Conservation (phyloP, 192 early-diverging fungal genomes). For the Coemansia sp. region DNA sequence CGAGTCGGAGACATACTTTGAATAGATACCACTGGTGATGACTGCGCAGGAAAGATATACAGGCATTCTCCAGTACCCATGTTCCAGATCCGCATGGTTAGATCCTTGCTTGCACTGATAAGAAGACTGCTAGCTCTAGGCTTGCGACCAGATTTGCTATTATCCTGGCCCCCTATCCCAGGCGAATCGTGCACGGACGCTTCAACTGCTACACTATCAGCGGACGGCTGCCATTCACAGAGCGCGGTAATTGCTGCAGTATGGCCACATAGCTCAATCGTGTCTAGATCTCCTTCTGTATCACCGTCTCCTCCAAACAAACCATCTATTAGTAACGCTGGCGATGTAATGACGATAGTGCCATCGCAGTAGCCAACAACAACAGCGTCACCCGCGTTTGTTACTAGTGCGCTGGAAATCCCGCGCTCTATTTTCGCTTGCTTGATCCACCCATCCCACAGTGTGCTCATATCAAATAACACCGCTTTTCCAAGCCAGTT, state of each 20-base stretch:
- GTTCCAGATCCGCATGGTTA: slow-evolving; percentile 48
- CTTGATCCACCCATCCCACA: slow-evolving; percentile 38
- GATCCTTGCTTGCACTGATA: slow-evolving; percentile 50
- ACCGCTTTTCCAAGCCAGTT: slow-evolving; percentile 38
- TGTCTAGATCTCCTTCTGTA: neutral
- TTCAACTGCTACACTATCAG: neutral
- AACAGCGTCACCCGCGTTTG: slow-evolving; percentile 14
- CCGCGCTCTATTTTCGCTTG: slow-evolving; percentile 7
- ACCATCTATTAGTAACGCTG: slow-evolving; percentile 14
- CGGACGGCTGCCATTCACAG: slow-evolving; percentile 26
- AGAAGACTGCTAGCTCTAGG: slow-evolving; percentile 12
- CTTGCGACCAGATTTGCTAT: neutral
- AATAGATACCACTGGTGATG: slow-evolving; percentile 32
- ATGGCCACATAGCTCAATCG: slow-evolving; percentile 26
- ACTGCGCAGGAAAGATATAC: slow-evolving; percentile 31
- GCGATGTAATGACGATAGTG: slow-evolving; percentile 22
- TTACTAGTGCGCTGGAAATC: slow-evolving; percentile 22
- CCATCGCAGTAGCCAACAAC: slow-evolving; percentile 32
- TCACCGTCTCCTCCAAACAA: neutral
- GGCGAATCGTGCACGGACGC: neutral
- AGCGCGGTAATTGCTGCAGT: slow-evolving; percentile 26
- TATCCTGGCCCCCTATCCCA: neutral
- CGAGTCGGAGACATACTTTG: slow-evolving; percentile 14
- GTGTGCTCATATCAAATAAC: slow-evolving; percentile 19
- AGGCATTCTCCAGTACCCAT: slow-evolving; percentile 21